Base-by-base conservation (phyloP, 2,329 filamentous ascomycete genomes). In the Fusarium sp. region DNA sequence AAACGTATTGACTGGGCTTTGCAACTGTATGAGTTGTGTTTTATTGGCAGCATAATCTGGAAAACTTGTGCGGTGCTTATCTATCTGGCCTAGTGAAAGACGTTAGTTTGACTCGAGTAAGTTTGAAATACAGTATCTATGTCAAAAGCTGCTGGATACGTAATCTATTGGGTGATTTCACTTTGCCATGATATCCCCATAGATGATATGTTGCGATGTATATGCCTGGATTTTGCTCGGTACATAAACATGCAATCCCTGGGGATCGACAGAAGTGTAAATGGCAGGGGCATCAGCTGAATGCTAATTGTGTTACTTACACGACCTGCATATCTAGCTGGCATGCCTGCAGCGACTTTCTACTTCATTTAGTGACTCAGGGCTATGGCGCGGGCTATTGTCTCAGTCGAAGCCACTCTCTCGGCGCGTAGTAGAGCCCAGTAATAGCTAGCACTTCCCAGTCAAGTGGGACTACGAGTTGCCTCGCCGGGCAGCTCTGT, bases 361-460 rank as follows among this genome's bases (percentile, higher is more conserved):
- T 32, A 45, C 50, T 60, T 53, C n/a, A 27, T 47, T 46, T 34
- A 22, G 27, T 57, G 32, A 54, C 44, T 43, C 40, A 56, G 46
- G 18, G 16, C 47, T 25, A 62, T 54, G 65, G 54, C 54, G 54
- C 40, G 57, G 50, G 44, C 62, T 62, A 49, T 51, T 71, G 68
- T 70, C 63, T 70, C 68, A 68, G 58, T 50, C 25, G 29, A 50
- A 67, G 63, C 62, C 63, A 55, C 30, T 34, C 32, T 56, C 38
- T 49, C 42, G 64, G 50, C 40, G 51, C 27, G 29, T 68, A 46
- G 29, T 38, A 38, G 51, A 32, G 34, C 29, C 38, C 49, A 46
- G 47, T 46, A 43, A 30, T 38, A 40, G 27, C 50, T 53, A 34
- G 47, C 25, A 38, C 18, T 40, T 20, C 6, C 22, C 20, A 25